Evolutionary conservation across 2,329 filamentous ascomycete species (phyloP).

Genomic region (Endocalyx cinctus): DNA sequence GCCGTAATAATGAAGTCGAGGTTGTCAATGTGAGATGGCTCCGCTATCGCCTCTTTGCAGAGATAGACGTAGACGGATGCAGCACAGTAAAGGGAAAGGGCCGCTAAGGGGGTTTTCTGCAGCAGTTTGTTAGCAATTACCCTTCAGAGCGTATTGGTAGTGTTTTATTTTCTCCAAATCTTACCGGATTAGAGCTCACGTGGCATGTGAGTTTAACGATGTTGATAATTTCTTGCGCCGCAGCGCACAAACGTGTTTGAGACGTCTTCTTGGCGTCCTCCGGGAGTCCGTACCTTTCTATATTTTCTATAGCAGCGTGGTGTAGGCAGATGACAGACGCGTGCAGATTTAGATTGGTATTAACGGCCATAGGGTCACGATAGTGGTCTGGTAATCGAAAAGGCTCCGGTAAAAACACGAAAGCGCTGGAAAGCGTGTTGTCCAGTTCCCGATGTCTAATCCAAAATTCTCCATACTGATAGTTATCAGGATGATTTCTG

Average conservation of each 20-base stretch:
- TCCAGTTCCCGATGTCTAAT: constrained; percentile 78
- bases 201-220: constrained; percentile 78
- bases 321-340: constrained; percentile 85
- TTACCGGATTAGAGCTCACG: constrained; percentile 61
- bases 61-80: constrained; percentile 76
- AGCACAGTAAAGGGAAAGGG: constrained; percentile 81
- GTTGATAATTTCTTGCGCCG: constrained; percentile 78
- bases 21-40: constrained; percentile 39
- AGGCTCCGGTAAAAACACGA: constrained; percentile 71
- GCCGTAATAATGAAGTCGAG: constrained; percentile 74
- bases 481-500: constrained; percentile 68
- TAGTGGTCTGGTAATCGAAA: constrained; percentile 68
- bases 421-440: constrained; percentile 70
- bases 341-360: constrained; percentile 84
- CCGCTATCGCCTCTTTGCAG: constrained; percentile 52
- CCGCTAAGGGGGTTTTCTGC: constrained; percentile 72
- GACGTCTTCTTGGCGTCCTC: constrained; percentile 64
- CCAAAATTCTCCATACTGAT: constrained; percentile 77
- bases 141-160: too few species aligned
- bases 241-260: constrained; percentile 68
- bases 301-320: constrained; percentile 81
- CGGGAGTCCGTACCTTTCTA: constrained; percentile 65
- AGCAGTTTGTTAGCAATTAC: too few species aligned
- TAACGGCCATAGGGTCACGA: constrained; percentile 68
- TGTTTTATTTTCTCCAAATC: constrained; percentile 21